Evolutionary conservation across 441 rosid genomes (phyloP).

Genomic region (Capsella rubella): DNA sequence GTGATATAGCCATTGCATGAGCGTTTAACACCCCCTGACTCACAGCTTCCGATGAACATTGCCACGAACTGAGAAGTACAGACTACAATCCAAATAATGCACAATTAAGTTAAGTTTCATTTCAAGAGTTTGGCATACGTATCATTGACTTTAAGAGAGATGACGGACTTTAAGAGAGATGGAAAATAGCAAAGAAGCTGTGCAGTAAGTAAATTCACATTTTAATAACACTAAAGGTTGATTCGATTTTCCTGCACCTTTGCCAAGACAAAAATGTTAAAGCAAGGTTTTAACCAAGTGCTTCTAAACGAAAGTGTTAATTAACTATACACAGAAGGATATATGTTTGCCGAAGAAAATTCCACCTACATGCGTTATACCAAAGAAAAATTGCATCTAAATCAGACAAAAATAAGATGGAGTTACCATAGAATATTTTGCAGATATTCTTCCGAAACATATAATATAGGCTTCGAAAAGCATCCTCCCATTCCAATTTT

Average conservation of each 20-base stretch:
- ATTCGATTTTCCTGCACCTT: constrained; percentile 19
- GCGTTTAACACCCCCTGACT: constrained; percentile 53
- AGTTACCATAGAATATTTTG: constrained; percentile 78
- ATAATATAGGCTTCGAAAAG: constrained; percentile 87
- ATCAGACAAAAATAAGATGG: constrained; percentile 21
- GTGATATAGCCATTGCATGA: constrained; percentile 83
- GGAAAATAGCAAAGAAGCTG: constrained; percentile 25
- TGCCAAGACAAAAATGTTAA: constrained; percentile 17
- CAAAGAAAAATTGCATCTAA: constrained; percentile 12
- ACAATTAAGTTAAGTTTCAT: constrained; percentile 26
- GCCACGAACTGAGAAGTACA: constrained; percentile 90
- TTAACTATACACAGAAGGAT: constrained; percentile 3
- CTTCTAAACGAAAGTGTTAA: constrained; percentile 8
- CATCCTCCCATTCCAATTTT: constrained; percentile 84
- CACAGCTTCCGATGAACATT: constrained; percentile 71
- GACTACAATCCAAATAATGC: constrained; percentile 50
- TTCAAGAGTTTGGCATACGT: not conserved
- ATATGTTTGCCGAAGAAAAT: constrained; percentile 3
- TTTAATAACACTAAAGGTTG: constrained; percentile 16
- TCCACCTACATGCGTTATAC: constrained; percentile 17
- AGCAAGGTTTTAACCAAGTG: not conserved
- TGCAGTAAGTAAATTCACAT: constrained; percentile 16
- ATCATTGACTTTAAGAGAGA: constrained; percentile 24
- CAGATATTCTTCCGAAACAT: constrained; percentile 82
- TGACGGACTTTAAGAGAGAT: constrained; percentile 15